Evolutionary conservation across 345 rosid species (phyloP).

Genomic region (Arabidopsis suecica): DNA sequence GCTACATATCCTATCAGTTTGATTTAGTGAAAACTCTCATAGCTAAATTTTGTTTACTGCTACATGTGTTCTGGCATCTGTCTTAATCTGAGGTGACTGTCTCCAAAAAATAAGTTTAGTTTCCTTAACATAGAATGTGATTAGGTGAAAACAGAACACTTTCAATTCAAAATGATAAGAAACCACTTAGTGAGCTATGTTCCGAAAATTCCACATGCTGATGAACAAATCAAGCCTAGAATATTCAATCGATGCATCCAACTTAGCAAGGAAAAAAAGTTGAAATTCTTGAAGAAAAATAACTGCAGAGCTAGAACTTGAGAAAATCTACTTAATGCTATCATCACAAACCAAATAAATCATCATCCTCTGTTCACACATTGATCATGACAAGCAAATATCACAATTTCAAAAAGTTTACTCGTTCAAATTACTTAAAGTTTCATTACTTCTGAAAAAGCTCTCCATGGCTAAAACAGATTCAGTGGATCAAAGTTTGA

Average conservation of each 20-base stretch:
- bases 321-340: neutral
- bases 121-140: neutral
- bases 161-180: slow-evolving; percentile 1
- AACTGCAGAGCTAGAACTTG: neutral
- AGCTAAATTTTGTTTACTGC: slow-evolving; percentile 23
- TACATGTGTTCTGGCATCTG: slow-evolving; percentile 28
- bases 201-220: neutral
- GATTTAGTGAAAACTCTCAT: slow-evolving; percentile 16
- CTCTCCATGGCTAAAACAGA: neutral
- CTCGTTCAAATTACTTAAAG: neutral
- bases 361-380: neutral
- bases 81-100: slow-evolving; percentile 8
- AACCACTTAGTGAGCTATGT: slow-evolving; percentile 22
- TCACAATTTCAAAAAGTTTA: neutral
- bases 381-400: neutral
- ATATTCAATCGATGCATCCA: neutral
- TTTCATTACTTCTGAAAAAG: neutral
- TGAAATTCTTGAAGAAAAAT: neutral
- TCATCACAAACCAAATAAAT: neutral
- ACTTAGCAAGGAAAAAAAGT: neutral
- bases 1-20: slow-evolving; percentile 13
- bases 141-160: neutral
- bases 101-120: neutral
- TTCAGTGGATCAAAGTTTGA: neutral
- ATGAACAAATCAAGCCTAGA: slow-evolving; percentile 11